Percentiles rank a stretch among this genome's conserved stretches.
These are phyloP conservation scores for Quaeritorhiza haematococci DNA, from an alignment of 371 early-diverging fungal species.

Conservation along the genomic window DNA sequence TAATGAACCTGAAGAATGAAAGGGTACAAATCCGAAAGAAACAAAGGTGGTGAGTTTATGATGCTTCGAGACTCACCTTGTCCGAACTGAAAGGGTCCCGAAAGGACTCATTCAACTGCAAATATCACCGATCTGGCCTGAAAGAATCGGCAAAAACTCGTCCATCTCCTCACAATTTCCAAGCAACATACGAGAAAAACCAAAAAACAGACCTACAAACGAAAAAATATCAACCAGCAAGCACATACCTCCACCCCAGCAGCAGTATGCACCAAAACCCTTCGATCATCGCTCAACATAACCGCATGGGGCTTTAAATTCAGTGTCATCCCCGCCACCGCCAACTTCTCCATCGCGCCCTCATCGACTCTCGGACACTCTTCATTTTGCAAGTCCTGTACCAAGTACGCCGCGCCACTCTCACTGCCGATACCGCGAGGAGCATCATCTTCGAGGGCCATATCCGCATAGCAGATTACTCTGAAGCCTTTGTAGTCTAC, in stretches of 20 bases:
- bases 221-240: too few species aligned
- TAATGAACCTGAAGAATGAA: conserved; percentile 17
- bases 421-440: too few species aligned
- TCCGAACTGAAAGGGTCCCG: too few species aligned
- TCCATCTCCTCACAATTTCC: too few species aligned
- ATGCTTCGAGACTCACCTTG: too few species aligned
- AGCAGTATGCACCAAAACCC: conserved; percentile 26
- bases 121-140: too few species aligned
- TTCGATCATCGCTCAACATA: conserved; percentile 21
- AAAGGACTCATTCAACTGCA: too few species aligned
- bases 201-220: too few species aligned
- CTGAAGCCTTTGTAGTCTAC: conserved; percentile 55
- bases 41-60: too few species aligned
- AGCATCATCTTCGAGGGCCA: conserved; percentile 30
- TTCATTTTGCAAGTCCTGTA: conserved; percentile 24
- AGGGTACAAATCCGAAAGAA: too few species aligned
- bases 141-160: too few species aligned
- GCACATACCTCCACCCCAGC: conserved; percentile 22
- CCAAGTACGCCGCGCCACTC: conserved; percentile 7
- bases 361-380: conserved; percentile 24
- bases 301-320: background rate
- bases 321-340: conserved; percentile 9
- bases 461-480: conserved; percentile 41
- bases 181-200: too few species aligned
- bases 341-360: conserved; percentile 12